Conservation (phyloP, 345 rosid species). For the Salix viminalis region DNA sequence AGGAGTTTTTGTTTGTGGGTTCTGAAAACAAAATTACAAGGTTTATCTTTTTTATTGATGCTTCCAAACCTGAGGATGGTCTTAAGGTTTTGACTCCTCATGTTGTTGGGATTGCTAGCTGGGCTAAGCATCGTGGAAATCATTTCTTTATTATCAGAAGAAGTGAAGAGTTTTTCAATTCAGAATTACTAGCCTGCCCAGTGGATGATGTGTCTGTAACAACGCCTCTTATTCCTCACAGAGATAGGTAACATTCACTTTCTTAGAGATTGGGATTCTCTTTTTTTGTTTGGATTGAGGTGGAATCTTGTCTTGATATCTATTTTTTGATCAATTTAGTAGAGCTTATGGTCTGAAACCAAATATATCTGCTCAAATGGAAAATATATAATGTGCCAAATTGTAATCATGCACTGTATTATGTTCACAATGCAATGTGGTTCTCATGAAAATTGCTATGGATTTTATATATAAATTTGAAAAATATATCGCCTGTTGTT, state of each 20-base stretch:
- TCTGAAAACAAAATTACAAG: constrained; percentile 77
- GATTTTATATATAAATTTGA: too few relatives aligned
- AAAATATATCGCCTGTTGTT: too few relatives aligned
- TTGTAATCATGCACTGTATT: too few relatives aligned
- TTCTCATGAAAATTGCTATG: too few relatives aligned
- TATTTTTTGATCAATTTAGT: neutral
- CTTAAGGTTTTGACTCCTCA: constrained; percentile 73
- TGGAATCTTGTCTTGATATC: neutral
- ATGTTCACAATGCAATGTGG: too few relatives aligned
- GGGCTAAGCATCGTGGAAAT: constrained; percentile 75
- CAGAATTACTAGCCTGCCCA: constrained; percentile 70
- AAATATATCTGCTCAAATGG: too few relatives aligned
- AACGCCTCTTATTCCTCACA: constrained; percentile 67
- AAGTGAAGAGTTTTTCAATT: constrained; percentile 72
- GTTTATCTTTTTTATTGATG: constrained; percentile 58
- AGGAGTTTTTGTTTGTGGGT: constrained; percentile 57
- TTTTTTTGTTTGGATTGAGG: neutral
- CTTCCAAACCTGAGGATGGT: constrained; percentile 61
- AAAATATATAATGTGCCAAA: too few relatives aligned
- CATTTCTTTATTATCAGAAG: constrained; percentile 77
- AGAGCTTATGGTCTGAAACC: too few relatives aligned
- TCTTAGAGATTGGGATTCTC: neutral
- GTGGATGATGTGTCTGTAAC: constrained; percentile 56
- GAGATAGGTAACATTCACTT: constrained; percentile 52
- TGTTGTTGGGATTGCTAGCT: constrained; percentile 56